Base-by-base conservation (phyloP, 345 rosid genomes). In the Aegle marmelos region DNA sequence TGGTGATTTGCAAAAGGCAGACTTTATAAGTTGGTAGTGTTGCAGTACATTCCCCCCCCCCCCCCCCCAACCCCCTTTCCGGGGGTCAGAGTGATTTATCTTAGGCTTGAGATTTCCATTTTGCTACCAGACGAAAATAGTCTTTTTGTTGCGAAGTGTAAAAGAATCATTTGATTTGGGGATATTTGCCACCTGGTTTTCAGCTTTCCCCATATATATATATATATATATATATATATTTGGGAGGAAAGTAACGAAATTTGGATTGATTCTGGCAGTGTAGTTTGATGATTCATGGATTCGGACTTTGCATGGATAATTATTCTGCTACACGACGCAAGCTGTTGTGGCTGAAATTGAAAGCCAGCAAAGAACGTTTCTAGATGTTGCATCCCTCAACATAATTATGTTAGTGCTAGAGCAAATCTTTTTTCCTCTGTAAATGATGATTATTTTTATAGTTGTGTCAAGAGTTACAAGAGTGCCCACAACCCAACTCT, bases 1-100 rank as follows among this genome's bases (percentile, higher is more conserved):
- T 90, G 91, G 88, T 90, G 82, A 88, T 77, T 68, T 33, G 24
- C 67, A 54, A 50, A 59, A n/a, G 24, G 39, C 0, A 2, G 37
- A 13, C 56, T 33, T 56, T 67, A 24, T 3, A 31, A 76, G 60
- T 30, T 2, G 5, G 70, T 65, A 7, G n/a, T 9, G 66, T 56
- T 25, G 10, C 30, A 22, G 60, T 68, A 37, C 48, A 54, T 30
- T 21, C 9, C 19, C 2, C 6, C 41, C 9, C 14, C 4, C n/a
- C n/a, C n/a, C n/a, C n/a, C n/a, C n/a, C n/a, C n/a, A n/a, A n/a
- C n/a, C n/a, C n/a, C n/a, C n/a, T n/a, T n/a, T n/a, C n/a, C n/a
- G n/a, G n/a, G n/a, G n/a, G 27, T 50, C 30, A 4, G 53, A n/a
- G 4, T 37, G 19, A 67, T 67, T 37, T 27, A n/a, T 71, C 45